These are phyloP conservation scores for Acacia concinna DNA, from an alignment of 331 rosid genomes.

Conservation along the genomic window DNA sequence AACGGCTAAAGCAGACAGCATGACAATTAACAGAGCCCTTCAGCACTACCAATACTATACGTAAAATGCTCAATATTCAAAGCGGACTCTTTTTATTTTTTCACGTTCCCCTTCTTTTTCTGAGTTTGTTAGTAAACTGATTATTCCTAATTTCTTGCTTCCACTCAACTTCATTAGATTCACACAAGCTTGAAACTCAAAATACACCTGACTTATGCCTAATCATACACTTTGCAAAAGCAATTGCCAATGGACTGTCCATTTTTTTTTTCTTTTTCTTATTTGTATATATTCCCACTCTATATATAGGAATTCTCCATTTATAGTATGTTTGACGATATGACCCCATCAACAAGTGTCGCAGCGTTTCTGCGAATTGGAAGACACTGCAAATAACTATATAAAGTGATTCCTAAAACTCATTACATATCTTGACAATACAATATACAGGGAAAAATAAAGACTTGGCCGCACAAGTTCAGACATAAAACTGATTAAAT, in stretches of 20 bases:
- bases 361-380: background rate
- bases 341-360: background rate
- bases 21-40: background rate
- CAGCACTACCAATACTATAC: background rate
- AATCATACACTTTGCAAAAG: background rate
- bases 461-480: constrained; percentile 1
- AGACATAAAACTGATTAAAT: background rate
- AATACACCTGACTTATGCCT: constrained; percentile 17
- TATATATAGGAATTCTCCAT: background rate
- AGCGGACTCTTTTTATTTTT: background rate
- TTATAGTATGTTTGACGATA: background rate
- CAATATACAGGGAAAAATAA: background rate
- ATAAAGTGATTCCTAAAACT: background rate
- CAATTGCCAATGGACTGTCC: background rate
- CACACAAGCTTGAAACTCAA: constrained; percentile 22
- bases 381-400: constrained; percentile 15
- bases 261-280: background rate
- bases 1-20: constrained; percentile 17
- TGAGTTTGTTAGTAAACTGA: background rate
- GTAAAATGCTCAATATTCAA: background rate
- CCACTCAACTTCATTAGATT: constrained; percentile 15
- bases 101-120: background rate
- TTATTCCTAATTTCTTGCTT: constrained; percentile 7
- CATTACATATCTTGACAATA: background rate
- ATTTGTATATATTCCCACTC: background rate